phyloP scores from a whole-genome alignment of 1,284 basidiomycete genomes.

The Melampsora larici-populina region DNA sequence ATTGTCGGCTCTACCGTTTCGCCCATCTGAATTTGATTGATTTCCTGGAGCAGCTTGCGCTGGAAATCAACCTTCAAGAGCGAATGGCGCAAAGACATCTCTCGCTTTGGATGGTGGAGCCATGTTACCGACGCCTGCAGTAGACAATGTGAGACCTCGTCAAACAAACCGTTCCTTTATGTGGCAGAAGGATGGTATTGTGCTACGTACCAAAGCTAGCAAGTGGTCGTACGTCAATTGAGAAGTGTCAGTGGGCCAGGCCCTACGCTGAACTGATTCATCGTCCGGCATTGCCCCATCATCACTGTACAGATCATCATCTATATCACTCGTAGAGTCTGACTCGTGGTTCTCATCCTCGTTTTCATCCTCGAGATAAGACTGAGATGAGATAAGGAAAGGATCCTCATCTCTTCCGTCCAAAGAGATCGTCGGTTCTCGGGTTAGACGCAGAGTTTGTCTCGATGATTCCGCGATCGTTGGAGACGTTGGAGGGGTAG shows the following conservation, averaged over 20 bases:
- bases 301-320: conserved; percentile 41
- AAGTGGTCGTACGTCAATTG: neutral
- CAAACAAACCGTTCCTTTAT: neutral
- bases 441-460: conserved; percentile 5
- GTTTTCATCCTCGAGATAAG: conserved; percentile 32
- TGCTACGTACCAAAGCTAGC: neutral
- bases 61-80: neutral
- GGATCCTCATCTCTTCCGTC: conserved; percentile 28
- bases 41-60: neutral
- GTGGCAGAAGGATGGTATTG: neutral
- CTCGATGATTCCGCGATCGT: conserved; percentile 7
- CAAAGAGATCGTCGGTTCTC: conserved; percentile 27
- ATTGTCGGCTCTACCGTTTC: no score
- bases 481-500: conserved; percentile 7
- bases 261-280: neutral
- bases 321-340: conserved; percentile 17
- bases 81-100: neutral
- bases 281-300: conserved; percentile 12
- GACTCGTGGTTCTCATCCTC: conserved; percentile 19
- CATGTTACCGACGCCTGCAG: neutral
- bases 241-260: neutral
- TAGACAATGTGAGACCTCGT: neutral
- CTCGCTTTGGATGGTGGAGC: neutral
- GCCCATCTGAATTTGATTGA: neutral
- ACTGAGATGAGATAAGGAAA: conserved; percentile 33